Conservation (phyloP, 2,329 filamentous ascomycete species). For the Atkinsonella hypoxylon region DNA sequence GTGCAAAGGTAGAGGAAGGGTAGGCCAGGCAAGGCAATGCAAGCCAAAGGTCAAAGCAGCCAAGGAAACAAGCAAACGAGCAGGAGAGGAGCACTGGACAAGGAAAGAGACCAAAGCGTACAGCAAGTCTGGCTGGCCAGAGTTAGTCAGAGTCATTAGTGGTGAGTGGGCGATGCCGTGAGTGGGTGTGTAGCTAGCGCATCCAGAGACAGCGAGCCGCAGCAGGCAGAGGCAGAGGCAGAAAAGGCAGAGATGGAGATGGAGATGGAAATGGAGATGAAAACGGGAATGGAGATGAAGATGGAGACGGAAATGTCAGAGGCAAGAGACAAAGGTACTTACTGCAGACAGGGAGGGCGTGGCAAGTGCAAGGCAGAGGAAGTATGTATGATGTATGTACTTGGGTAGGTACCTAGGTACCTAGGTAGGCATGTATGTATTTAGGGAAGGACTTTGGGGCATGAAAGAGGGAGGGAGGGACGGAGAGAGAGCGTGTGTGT, state of each 20-base stretch:
- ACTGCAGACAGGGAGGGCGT: too few relatives aligned
- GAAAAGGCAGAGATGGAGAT: not conserved
- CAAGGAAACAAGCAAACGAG: not conserved
- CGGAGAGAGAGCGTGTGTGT: not conserved
- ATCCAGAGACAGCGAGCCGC: not conserved
- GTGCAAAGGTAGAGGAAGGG: slow-evolving; percentile 1
- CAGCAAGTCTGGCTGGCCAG: not conserved
- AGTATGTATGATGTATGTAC: not conserved
- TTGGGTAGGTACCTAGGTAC: too few relatives aligned
- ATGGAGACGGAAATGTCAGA: not conserved
- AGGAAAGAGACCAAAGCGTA: slow-evolving; percentile 10
- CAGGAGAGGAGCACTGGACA: too few relatives aligned
- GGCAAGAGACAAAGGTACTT: too few relatives aligned
- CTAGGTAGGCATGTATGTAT: too few relatives aligned
- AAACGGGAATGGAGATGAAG: slow-evolving; percentile 2
- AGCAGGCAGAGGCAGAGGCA: not conserved
- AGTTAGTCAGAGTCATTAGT: not conserved
- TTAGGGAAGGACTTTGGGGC: too few relatives aligned
- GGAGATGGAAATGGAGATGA: too few relatives aligned
- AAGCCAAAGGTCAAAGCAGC: slow-evolving; percentile 15
- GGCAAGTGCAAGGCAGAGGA: not conserved
- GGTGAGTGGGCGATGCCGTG: not conserved
- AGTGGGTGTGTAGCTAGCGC: not conserved
- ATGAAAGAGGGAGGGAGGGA: slow-evolving; percentile 2
- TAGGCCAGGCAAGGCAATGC: slow-evolving; percentile 7